Percentiles rank a stretch among this genome's conserved stretches.
These are phyloP conservation scores for Phialocephala sp. DNA, from an alignment of 2,329 filamentous ascomycete species.

Conservation along the genomic window DNA sequence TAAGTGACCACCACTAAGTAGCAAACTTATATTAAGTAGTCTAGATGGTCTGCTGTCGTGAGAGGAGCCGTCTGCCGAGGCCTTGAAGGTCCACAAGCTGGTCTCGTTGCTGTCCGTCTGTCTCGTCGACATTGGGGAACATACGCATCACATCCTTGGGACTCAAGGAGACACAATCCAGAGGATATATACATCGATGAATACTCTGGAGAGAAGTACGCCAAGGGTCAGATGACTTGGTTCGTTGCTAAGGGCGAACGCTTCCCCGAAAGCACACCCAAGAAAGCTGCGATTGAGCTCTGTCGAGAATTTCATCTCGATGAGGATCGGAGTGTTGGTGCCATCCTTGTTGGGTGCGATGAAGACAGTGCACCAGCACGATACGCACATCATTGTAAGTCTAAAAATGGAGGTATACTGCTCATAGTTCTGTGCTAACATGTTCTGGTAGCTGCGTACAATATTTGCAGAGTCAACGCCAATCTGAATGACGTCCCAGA, in stretches of 20 bases:
- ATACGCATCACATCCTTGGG: neutral
- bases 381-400: neutral
- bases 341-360: neutral
- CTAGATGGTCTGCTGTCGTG: conserved; percentile 17
- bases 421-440: neutral
- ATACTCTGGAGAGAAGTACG: neutral
- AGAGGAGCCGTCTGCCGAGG: conserved; percentile 9
- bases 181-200: neutral
- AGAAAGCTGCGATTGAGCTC: neutral
- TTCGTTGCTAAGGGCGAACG: neutral
- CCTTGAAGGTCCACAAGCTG: neutral
- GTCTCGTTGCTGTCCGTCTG: conserved; percentile 5
- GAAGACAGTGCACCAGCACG: neutral
- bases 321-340: neutral
- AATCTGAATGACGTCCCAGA: conserved; percentile 1
- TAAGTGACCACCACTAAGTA: neutral
- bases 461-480: neutral
- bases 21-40: neutral
- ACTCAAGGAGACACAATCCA: neutral
- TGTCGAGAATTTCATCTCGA: neutral
- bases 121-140: conserved; percentile 13
- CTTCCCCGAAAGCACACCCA: neutral
- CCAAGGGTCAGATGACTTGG: conserved; percentile 3
- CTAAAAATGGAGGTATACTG: neutral
- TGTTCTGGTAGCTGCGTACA: neutral